These are phyloP conservation scores for Bolboschoenus planiculmis DNA, from an alignment of 176 grass and related monocot genomes.

Conservation along the genomic window DNA sequence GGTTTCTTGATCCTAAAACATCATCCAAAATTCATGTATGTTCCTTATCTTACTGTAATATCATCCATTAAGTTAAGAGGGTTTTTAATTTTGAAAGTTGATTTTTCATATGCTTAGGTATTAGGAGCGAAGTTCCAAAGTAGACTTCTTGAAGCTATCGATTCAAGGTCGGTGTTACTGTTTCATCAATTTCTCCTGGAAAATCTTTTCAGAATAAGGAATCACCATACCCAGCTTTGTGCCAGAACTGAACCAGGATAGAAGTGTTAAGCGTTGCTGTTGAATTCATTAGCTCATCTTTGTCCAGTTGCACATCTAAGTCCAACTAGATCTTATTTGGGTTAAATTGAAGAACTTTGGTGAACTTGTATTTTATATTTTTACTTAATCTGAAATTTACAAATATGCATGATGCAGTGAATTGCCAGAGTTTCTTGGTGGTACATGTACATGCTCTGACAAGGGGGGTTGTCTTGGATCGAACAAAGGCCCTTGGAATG, in stretches of 20 bases:
- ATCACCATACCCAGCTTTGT: not conserved
- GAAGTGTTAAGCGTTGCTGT: not conserved
- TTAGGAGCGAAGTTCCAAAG: slow-evolving; percentile 87
- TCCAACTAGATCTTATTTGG: not conserved
- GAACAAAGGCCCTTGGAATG: slow-evolving; percentile 97
- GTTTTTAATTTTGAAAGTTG: slow-evolving; percentile 21
- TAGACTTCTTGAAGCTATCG: slow-evolving; percentile 88
- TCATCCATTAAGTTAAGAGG: slow-evolving; percentile 9
- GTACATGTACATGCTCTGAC: slow-evolving; percentile 72
- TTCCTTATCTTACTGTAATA: slow-evolving; percentile 7
- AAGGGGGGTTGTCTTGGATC: slow-evolving; percentile 73
- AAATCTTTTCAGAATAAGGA: slow-evolving; percentile 14
- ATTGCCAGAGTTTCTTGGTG: slow-evolving; percentile 82
- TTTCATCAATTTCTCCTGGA: slow-evolving; percentile 18
- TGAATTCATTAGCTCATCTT: not conserved
- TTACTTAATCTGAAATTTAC: slow-evolving; percentile 16
- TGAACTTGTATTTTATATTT: slow-evolving; percentile 8
- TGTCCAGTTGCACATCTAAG: not conserved
- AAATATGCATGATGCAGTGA: slow-evolving; percentile 51
- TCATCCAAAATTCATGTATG: slow-evolving; percentile 96
- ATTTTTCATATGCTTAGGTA: slow-evolving; percentile 44
- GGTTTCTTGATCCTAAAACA: slow-evolving; percentile 96
- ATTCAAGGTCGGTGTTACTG: slow-evolving; percentile 55
- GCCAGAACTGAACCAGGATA: not conserved
- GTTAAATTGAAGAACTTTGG: not conserved